Base-by-base conservation (phyloP, 116 monocot species). In the Posidonia oceanica region DNA sequence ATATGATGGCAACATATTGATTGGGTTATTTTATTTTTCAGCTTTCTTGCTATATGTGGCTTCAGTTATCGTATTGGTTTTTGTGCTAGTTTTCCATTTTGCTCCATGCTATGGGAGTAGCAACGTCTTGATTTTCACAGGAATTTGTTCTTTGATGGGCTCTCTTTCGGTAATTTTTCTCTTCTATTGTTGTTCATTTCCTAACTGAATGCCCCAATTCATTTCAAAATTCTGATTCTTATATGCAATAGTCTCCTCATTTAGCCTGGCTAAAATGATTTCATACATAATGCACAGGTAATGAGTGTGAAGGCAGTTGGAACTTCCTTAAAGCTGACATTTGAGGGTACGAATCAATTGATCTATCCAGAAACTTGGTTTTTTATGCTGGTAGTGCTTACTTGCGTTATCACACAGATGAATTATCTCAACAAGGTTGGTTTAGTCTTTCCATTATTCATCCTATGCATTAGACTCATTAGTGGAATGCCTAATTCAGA, bases 101-200 rank as follows among this genome's bases (percentile, higher is more conserved):
- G 75, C 83, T 76, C 96, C 96, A 59, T 80, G 74, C 51, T 87
- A 82, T 75, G 96, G 91, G 36, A 80, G 87, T 17, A 82, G 85
- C 38, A 88, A 96, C 78, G 88, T 89, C 8, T 70, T 96, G 79
- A 75, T 91, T 54, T 96, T 75, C 66, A 85, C 77, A 0, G 89
- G 87, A 22, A 89, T 96, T 72, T 96, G 96, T 71, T 96, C 96
- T 61, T 78, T 96, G 58, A 85, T 89, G 83, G 96, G 96, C 23
- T 96, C 96, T 41, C 84, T 96, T 18, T 91, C 96, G 73, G 96
- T 96, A 83, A 78, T 76, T 37, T 14, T 36, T 53, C 7, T 54
- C 7, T 54, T 66, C 44, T 3, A 7, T 37, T 53, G 16, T 23
- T 36, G 14, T 14, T 54, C 15, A 51, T 63, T 48, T 48, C 48